phyloP scores from a whole-genome alignment of 2,329 filamentous ascomycete species.

The Hymenoscyphus occultus region DNA sequence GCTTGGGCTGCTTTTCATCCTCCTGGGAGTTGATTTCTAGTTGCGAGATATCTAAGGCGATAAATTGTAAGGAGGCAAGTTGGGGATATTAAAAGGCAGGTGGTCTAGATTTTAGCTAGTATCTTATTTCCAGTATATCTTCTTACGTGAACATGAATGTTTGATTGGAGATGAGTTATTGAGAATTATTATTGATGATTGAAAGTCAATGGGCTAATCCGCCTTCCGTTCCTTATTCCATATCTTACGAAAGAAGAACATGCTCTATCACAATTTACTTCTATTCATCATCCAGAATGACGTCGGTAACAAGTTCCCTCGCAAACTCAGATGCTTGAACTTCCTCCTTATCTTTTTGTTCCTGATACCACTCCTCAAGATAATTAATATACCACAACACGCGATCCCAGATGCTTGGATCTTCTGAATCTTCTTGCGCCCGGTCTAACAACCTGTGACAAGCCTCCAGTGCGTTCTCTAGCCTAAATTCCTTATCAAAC shows the following conservation, averaged over 20 bases:
- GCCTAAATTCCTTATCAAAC: neutral
- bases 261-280: neutral
- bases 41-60: too few species aligned
- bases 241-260: too few species aligned
- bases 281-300: neutral
- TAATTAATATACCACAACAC: neutral
- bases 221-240: too few species aligned
- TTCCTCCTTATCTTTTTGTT: neutral
- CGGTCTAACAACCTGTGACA: too few species aligned
- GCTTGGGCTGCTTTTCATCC: constrained; percentile 1
- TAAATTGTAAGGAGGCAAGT: too few species aligned
- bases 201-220: neutral
- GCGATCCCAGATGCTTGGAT: neutral
- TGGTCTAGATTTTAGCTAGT: too few species aligned
- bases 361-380: neutral
- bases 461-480: neutral
- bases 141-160: too few species aligned
- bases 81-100: too few species aligned
- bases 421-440: neutral
- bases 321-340: neutral
- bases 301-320: neutral
- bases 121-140: too few species aligned
- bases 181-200: neutral
- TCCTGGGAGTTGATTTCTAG: neutral
- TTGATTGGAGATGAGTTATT: too few species aligned